These are phyloP conservation scores for Heterobasidion occidentale DNA, from an alignment of 1,284 basidiomycete genomes.

Conservation along the genomic window DNA sequence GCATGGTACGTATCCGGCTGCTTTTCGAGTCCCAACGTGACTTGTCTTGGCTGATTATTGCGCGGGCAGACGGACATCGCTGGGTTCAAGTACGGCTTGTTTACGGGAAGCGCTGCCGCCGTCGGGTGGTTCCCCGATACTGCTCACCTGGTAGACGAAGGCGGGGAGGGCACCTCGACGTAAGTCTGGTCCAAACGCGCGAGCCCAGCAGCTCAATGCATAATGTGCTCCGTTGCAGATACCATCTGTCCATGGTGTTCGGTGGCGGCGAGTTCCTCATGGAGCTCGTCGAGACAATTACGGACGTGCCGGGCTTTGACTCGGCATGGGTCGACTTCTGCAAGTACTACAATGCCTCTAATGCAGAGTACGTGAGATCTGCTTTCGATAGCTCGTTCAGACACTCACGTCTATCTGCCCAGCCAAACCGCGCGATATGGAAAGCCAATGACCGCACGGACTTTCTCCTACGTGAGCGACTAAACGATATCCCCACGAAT, in stretches of 20 bases:
- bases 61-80: constrained; percentile 25
- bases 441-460: neutral
- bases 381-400: constrained; percentile 23
- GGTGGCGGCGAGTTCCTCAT: constrained; percentile 37
- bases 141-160: constrained; percentile 31
- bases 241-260: constrained; percentile 32
- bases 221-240: constrained; percentile 14
- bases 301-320: constrained; percentile 30
- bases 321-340: constrained; percentile 36
- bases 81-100: constrained; percentile 29
- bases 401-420: neutral
- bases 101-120: constrained; percentile 29
- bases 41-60: neutral
- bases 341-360: constrained; percentile 27
- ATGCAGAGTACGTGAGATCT: constrained; percentile 25
- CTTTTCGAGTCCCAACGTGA: too few relatives aligned
- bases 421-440: neutral
- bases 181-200: constrained; percentile 13
- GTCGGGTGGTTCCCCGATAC: constrained; percentile 36
- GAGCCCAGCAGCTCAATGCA: neutral
- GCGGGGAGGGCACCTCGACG: constrained; percentile 26
- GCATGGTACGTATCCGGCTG: constrained; percentile 29
- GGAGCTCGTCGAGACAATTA: constrained; percentile 32
- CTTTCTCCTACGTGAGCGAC: neutral
- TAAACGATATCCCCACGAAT: neutral